Percentiles rank a stretch among this genome's conserved stretches.
Evolutionary conservation across 257 asterid genomes (phyloP).

Genomic region (Solanum arcanum): DNA sequence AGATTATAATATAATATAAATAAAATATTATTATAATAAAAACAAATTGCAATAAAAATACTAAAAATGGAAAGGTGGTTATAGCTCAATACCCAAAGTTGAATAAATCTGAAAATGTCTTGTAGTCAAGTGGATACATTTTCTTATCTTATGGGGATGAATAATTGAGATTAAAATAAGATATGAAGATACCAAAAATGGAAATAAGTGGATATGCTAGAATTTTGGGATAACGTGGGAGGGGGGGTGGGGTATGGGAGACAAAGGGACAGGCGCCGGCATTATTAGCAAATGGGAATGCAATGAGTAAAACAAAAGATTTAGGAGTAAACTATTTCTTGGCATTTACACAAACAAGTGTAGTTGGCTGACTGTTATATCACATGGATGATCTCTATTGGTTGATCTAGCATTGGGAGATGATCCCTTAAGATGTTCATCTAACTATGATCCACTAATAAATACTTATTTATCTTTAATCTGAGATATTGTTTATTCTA

Average conservation of each 20-base stretch:
- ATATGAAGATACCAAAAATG: neutral
- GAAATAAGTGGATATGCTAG: neutral
- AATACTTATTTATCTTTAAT: too few species aligned
- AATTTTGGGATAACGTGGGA: slow-evolving; percentile 9
- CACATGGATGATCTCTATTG: neutral
- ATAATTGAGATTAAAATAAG: neutral
- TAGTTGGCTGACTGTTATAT: neutral
- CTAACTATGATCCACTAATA: neutral
- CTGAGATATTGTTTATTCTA: neutral
- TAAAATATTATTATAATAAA: too few species aligned
- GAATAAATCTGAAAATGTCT: neutral
- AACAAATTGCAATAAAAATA: too few species aligned
- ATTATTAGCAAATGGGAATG: slow-evolving; percentile 27
- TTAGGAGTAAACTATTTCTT: neutral
- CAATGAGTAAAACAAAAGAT: slow-evolving; percentile 18
- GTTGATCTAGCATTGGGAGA: neutral
- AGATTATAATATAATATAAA: too few species aligned
- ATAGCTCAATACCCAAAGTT: neutral
- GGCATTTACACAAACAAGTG: neutral
- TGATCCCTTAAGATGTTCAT: neutral
- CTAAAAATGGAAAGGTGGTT: neutral
- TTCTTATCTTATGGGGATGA: neutral
- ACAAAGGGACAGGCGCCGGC: slow-evolving; percentile 41
- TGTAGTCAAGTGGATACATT: neutral
- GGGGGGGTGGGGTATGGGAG: slow-evolving; percentile 14